phyloP scores from a whole-genome alignment of 345 rosid species.

The Salix suchowensis region DNA sequence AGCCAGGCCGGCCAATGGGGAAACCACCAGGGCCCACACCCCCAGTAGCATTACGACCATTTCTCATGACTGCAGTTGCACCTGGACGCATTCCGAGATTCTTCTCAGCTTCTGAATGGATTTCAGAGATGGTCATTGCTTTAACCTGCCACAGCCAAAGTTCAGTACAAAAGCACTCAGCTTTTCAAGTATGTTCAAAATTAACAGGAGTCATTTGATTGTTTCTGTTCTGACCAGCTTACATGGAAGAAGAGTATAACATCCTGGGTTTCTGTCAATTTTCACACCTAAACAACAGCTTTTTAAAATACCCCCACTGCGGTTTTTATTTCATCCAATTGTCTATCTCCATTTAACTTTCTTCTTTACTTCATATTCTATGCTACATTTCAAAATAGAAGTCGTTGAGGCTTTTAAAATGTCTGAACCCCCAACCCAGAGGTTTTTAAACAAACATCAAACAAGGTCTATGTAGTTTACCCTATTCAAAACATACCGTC shows the following conservation, averaged over 20 bases:
- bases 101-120: conserved; percentile 78
- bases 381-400: no score
- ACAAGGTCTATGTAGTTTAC: neutral
- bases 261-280: neutral
- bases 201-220: neutral
- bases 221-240: neutral
- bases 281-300: neutral
- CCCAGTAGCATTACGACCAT: conserved; percentile 36
- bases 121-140: conserved; percentile 82
- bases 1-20: conserved; percentile 65
- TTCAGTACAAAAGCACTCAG: neutral
- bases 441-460: neutral
- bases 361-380: neutral
- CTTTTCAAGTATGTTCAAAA: neutral
- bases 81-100: conserved; percentile 88
- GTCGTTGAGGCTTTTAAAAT: neutral
- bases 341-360: neutral
- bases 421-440: no score
- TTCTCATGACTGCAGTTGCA: conserved; percentile 74
- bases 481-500: neutral
- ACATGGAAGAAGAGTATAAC: no score
- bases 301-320: no score
- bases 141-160: conserved; percentile 45
- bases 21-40: conserved; percentile 51
- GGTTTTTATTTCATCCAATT: no score